Percentiles rank a stretch among this genome's conserved stretches.
Evolutionary conservation across 1,284 basidiomycete species (phyloP).

Genomic region (Cryptococcus sp.): DNA sequence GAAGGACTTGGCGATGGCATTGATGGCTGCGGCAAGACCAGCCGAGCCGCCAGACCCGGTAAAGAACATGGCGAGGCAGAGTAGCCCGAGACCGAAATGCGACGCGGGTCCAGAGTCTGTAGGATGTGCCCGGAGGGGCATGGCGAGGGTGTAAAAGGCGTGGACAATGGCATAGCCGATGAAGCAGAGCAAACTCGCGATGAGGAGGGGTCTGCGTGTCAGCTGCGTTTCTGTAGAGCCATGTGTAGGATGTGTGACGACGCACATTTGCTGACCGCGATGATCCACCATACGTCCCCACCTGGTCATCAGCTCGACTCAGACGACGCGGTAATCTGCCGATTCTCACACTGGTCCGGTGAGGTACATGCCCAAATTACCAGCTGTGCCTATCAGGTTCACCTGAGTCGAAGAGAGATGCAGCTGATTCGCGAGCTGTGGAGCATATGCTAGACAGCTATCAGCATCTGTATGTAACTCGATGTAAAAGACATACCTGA

Average conservation of each 20-base stretch:
- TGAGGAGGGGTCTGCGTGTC: conserved; percentile 27
- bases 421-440: conserved; percentile 67
- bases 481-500: conserved; percentile 37
- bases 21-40: conserved; percentile 42
- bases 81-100: conserved; percentile 24
- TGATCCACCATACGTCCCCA: conserved; percentile 65
- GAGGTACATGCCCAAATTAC: conserved; percentile 44
- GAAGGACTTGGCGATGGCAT: conserved; percentile 46
- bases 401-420: conserved; percentile 65
- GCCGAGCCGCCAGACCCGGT: conserved; percentile 43
- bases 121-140: conserved; percentile 3
- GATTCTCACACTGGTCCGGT: conserved; percentile 21
- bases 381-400: conserved; percentile 59
- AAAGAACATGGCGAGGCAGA: conserved; percentile 38
- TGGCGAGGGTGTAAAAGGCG: conserved; percentile 53
- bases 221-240: background rate
- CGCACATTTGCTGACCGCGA: conserved; percentile 56
- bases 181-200: conserved; percentile 54
- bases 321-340: background rate
- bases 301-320: conserved; percentile 40
- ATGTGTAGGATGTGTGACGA: background rate
- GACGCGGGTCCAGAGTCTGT: conserved; percentile 5
- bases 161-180: conserved; percentile 64
- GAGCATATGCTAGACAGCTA: conserved; percentile 60
- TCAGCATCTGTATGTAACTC: background rate